Conservation (phyloP, 208 protist species). For the Leishmania guyanensis region DNA sequence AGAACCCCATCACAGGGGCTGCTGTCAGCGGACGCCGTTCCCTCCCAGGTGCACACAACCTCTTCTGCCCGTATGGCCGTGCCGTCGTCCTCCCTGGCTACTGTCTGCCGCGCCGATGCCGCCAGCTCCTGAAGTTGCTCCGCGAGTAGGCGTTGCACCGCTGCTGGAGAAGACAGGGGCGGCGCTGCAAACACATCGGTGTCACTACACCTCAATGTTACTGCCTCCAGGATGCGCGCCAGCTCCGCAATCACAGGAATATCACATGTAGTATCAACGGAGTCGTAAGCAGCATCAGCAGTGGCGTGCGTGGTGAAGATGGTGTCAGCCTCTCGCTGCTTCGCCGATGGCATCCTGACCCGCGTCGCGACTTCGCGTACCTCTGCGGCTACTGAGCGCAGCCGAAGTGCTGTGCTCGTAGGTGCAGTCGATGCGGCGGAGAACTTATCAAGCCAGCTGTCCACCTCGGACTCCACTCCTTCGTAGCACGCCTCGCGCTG, state of each 20-base stretch:
- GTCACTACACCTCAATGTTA: neutral
- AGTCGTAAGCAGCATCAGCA: neutral
- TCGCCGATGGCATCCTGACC: constrained; percentile 1
- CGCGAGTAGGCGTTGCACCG: neutral
- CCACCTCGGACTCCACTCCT: constrained; percentile 28
- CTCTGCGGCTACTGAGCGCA: neutral
- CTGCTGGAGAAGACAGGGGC: neutral
- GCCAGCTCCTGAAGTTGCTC: neutral
- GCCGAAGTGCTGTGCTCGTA: neutral
- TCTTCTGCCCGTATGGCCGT: neutral
- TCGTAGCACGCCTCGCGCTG: constrained; percentile 19
- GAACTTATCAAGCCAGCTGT: constrained; percentile 18
- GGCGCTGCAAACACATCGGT: constrained; percentile 1
- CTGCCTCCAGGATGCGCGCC: constrained; percentile 3
- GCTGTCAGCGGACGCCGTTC: neutral
- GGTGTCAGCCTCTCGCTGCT: neutral
- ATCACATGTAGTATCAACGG: neutral
- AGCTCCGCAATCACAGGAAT: neutral
- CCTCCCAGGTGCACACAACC: constrained; percentile 6
- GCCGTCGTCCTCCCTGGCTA: neutral
- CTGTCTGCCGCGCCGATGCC: neutral
- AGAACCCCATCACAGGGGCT: neutral
- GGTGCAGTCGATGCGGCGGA: neutral
- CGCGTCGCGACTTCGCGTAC: constrained; percentile 1
- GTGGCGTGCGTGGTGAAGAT: neutral